Conservation (phyloP, 2,329 filamentous ascomycete genomes). For the Lithohypha guttulata region DNA sequence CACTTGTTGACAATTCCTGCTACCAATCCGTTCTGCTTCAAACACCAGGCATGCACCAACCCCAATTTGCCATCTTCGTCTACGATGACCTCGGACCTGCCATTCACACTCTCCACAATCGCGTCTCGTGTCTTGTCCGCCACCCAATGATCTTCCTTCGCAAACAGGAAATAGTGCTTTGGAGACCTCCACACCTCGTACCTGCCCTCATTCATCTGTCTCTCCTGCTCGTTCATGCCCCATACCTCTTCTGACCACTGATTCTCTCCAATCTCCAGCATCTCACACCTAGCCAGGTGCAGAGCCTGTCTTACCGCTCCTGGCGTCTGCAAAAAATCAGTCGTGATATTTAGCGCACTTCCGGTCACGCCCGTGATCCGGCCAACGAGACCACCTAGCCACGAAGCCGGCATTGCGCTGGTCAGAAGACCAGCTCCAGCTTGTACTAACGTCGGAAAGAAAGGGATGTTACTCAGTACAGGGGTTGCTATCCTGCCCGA, state of each 20-base stretch:
- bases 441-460: conserved; percentile 28
- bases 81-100: conserved; percentile 39
- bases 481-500: conserved; percentile 54
- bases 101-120: conserved; percentile 32
- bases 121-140: conserved; percentile 47
- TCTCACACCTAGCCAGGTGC: conserved; percentile 48
- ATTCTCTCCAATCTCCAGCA: conserved; percentile 45
- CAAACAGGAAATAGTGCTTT: conserved; percentile 49
- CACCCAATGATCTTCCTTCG: conserved; percentile 51
- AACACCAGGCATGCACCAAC: conserved; percentile 50
- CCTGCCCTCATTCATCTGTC: conserved; percentile 6
- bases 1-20: conserved; percentile 42
- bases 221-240: conserved; percentile 33
- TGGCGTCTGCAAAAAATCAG: conserved; percentile 39
- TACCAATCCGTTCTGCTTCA: conserved; percentile 39
- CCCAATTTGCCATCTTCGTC: conserved; percentile 36
- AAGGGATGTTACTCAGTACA: conserved; percentile 42
- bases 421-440: conserved; percentile 35
- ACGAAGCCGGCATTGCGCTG: conserved; percentile 29
- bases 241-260: conserved; percentile 50
- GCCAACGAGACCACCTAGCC: conserved; percentile 34
- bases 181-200: conserved; percentile 23
- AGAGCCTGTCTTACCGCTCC: conserved; percentile 45
- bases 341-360: conserved; percentile 37
- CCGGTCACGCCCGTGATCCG: conserved; percentile 32